Evolutionary conservation across 2,329 filamentous ascomycete genomes (phyloP), one percentile per base, ranked within the genome.

Genomic region (Ophiostoma ulmi): DNA sequence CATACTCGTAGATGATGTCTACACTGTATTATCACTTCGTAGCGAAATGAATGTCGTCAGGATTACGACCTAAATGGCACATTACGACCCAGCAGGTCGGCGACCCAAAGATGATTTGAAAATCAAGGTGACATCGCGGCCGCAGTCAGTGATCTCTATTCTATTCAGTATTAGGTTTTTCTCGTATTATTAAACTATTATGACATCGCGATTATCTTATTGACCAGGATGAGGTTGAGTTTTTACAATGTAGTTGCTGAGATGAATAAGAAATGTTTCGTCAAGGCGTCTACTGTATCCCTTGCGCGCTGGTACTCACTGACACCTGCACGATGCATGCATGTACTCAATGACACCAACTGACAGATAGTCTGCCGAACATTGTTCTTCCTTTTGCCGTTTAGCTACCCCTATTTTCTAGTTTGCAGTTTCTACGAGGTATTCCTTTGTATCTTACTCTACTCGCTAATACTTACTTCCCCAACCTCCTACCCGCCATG

Each of bases 21-120:
- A 48, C 44, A 48, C 11, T 26, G n/a, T n/a, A n/a, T n/a, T n/a
- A n/a, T n/a, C n/a, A n/a, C n/a, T n/a, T n/a, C n/a, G 26, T 4
- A 63, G 22, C 17, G 22, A 17, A 26, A 31, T 17, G 11, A 35
- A 63, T 63, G 58, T 63, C 58, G 58, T 63, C 26, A 63, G 58
- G 58, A 63, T 35, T 61, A 20, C 58, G 44, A n/a, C 44, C 44
- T n/a, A 2, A 6, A 17, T n/a, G 38, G 44, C 44, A 17, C 44
- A 58, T 26, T 58, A 17, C 52, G 69, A 67, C 64, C 69, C 69
- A 67, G 69, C 69, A 70, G 64, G 69, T 70, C 69, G 69, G 69
- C 69, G 69, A 70, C 69, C 39, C 17, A 17, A 61, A 61, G 26
- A 61, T 61, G 36, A 67, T 38, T 41, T 44, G 69, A 22, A 26